Percentiles rank a stretch among this genome's conserved stretches.
These are phyloP conservation scores for Cryphonectria nitschkei DNA, from an alignment of 2,329 filamentous ascomycete genomes.

Conservation along the genomic window DNA sequence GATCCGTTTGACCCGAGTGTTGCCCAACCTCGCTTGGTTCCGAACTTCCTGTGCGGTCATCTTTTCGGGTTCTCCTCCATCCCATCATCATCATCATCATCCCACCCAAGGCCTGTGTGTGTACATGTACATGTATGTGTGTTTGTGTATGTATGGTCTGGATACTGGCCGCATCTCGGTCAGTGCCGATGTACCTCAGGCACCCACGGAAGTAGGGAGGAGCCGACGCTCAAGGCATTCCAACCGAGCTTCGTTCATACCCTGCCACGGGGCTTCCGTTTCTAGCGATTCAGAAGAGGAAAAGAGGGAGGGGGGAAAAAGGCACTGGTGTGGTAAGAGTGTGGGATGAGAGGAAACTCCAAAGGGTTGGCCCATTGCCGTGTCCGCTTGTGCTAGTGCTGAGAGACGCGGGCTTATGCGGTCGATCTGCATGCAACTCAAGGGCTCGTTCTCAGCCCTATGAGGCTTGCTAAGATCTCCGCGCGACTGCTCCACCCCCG, in stretches of 20 bases:
- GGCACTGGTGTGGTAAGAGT: not conserved
- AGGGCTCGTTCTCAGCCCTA: conserved; percentile 28
- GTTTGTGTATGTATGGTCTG: not conserved
- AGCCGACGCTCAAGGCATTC: not conserved
- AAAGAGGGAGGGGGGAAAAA: not conserved
- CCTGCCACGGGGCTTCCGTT: not conserved
- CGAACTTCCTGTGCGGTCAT: conserved; percentile 10
- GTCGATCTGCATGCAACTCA: conserved; percentile 20
- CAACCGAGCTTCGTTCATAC: not conserved
- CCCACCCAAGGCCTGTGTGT: not conserved
- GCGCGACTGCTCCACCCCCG: conserved; percentile 1
- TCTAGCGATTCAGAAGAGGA: not conserved
- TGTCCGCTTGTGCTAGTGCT: conserved; percentile 19
- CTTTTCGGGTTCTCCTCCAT: not conserved
- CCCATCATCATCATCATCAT: not conserved
- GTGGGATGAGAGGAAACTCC: not conserved
- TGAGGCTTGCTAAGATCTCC: conserved; percentile 16
- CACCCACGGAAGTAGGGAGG: conserved; percentile 11
- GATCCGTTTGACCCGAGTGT: conserved; percentile 7
- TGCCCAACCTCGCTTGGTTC: conserved; percentile 18
- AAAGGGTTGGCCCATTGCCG: conserved; percentile 10
- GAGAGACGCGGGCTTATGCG: conserved; percentile 23
- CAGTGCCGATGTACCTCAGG: conserved; percentile 12
- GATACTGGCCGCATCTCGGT: conserved; percentile 10
- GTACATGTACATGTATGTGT: too few species aligned